A percentile compares a stretch with the other conserved stretches of the same genome.
Conservation (phyloP, 2,329 filamentous ascomycete species). For the Colletotrichum chlorophyti region DNA sequence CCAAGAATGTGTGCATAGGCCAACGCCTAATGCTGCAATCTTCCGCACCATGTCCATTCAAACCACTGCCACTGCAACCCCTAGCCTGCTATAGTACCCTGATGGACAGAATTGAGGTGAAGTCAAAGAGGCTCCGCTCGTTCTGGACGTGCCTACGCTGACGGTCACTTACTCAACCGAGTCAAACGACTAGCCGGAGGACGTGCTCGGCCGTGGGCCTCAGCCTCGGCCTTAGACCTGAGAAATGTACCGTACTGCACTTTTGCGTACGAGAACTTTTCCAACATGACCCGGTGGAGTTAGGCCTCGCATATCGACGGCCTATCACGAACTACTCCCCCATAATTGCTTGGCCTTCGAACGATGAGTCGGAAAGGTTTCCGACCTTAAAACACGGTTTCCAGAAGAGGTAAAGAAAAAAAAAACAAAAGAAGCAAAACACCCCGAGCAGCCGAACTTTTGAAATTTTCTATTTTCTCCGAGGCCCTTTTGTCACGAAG, state of each 20-base stretch:
- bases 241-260: conserved; percentile 19
- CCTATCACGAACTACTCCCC: too few relatives aligned
- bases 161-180: conserved; percentile 6
- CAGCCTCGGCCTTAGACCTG: neutral
- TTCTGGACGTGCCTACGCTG: conserved; percentile 4
- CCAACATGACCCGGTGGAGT: conserved; percentile 9
- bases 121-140: conserved; percentile 12
- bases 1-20: conserved; percentile 6
- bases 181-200: neutral
- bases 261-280: neutral
- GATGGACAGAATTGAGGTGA: conserved; percentile 17
- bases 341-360: conserved; percentile 3
- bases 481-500: conserved; percentile 7
- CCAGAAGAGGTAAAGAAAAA: neutral
- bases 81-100: neutral
- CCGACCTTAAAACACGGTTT: neutral
- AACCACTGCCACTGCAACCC: neutral
- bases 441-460: conserved; percentile 22
- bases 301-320: conserved; percentile 16
- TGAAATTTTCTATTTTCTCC: neutral
- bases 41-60: neutral
- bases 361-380: neutral
- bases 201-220: neutral
- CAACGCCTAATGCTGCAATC: conserved; percentile 9
- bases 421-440: too few relatives aligned